Evolutionary conservation across 306 rosid genomes (phyloP), one percentile per base, ranked within the genome.

Genomic region (Cyclanthera cordifolia): DNA sequence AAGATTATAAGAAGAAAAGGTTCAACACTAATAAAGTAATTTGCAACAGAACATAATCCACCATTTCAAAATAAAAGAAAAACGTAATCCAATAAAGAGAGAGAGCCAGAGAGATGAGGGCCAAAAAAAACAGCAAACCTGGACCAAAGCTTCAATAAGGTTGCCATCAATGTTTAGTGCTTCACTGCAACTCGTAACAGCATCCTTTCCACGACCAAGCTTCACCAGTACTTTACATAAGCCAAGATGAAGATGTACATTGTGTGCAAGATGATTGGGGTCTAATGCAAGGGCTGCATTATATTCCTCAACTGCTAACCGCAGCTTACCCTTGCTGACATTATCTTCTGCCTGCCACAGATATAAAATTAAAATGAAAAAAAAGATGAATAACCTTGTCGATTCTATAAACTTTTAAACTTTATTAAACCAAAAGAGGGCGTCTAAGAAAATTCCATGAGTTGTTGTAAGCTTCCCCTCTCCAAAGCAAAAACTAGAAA

Each of bases 151-250:
- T 73, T 94, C 96, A 67, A 78, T 76, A 67, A 90, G 89, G 37
- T 85, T 95, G 75, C 71, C 94, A 52, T 90, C 77, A 34, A 94
- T 83, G 78, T 60, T 71, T 69, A 94, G 90, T 76, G 91, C 96
- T 66, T 90, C 97, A 79, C 39, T 77, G 76, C 99, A 94, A 80
- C 91, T 90, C 46, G 77, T 71, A 73, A 94, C 73, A 79, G 99
- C 99, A 11, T 94, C 99, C 78, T 90, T 94, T 86, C 99, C 99
- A 70, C 96, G 81, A 46, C 97, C 97, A 73, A 88, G 99, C 82
- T 80, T 86, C 81, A 94, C 96, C 73, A 82, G 76, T 67, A 85
- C 91, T 78, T 94, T 90, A 78, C 99, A 94, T 77, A 94, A 79
- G 46, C 86, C 95, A 72, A 94, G 90, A 82, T 94, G 95, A 81